A percentile compares a stretch with the other conserved stretches of the same genome.
phyloP scores from a whole-genome alignment of 1,284 basidiomycete species.

The Hemileia vastatrix region DNA sequence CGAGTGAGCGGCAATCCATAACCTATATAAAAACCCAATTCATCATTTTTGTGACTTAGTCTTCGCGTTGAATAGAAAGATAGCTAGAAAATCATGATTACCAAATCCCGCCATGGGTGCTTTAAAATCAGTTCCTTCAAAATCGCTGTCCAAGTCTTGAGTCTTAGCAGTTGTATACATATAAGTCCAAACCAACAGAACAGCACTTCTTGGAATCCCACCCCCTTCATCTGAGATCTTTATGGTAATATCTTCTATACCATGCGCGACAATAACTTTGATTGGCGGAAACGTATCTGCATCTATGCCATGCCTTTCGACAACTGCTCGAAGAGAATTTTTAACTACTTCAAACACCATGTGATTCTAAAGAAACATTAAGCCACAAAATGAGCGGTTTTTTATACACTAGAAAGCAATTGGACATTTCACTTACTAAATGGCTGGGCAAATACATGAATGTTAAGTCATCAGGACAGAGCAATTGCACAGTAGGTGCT shows the following conservation, averaged over 20 bases:
- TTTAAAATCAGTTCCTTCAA: constrained; percentile 85
- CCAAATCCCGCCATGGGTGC: constrained; percentile 98
- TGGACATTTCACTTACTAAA: constrained; percentile 35
- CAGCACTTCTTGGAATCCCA: constrained; percentile 84
- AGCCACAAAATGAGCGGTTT: neutral
- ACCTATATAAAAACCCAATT: constrained; percentile 18
- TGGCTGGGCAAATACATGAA: constrained; percentile 97
- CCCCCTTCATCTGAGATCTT: constrained; percentile 96
- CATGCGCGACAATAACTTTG: constrained; percentile 93
- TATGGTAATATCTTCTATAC: constrained; percentile 84
- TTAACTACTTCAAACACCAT: constrained; percentile 98
- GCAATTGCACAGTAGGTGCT: constrained; percentile 89
- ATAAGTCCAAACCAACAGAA: constrained; percentile 96
- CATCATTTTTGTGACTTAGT: too few relatives aligned
- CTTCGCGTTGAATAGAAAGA: neutral
- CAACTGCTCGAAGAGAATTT: constrained; percentile 92
- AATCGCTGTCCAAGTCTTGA: constrained; percentile 73
- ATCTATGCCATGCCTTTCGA: constrained; percentile 80
- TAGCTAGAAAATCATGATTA: neutral
- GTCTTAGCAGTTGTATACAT: constrained; percentile 96
- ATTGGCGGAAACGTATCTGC: constrained; percentile 77
- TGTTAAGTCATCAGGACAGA: constrained; percentile 74
- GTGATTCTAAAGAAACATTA: constrained; percentile 52
- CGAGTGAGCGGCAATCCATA: constrained; percentile 24
- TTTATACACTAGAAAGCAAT: neutral